These are phyloP conservation scores for Diplotaxis tenuifolia DNA, from an alignment of 345 rosid genomes.

Conservation along the genomic window DNA sequence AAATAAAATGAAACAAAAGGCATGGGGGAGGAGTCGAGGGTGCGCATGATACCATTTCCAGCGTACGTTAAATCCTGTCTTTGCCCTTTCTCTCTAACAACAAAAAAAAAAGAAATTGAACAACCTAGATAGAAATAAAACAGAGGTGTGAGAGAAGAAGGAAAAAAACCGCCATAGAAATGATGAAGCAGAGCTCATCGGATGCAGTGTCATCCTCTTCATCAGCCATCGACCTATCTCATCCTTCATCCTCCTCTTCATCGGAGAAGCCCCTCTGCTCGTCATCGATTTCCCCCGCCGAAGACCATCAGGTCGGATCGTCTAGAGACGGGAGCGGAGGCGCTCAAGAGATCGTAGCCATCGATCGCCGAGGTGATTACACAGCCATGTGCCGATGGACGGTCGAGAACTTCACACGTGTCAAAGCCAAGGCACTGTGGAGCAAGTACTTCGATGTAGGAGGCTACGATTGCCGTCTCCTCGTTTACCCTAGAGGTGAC, in stretches of 20 bases:
- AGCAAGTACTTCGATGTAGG: slow-evolving; percentile 98
- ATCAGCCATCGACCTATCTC: neutral
- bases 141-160: neutral
- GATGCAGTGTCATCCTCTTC: neutral
- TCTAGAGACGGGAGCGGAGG: slow-evolving; percentile 74
- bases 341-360: slow-evolving; percentile 70
- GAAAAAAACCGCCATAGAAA: neutral
- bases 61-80: neutral
- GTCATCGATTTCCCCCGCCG: slow-evolving; percentile 53
- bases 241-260: slow-evolving; percentile 19
- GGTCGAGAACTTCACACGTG: slow-evolving; percentile 70
- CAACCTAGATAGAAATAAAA: neutral
- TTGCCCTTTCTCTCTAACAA: neutral
- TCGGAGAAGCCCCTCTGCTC: slow-evolving; percentile 44
- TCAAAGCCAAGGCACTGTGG: slow-evolving; percentile 90
- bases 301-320: slow-evolving; percentile 54
- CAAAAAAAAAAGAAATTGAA: neutral
- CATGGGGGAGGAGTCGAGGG: too few relatives aligned
- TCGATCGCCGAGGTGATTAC: slow-evolving; percentile 81
- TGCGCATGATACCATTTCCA: neutral
- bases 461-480: slow-evolving; percentile 91
- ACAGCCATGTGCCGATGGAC: slow-evolving; percentile 92
- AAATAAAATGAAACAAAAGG: too few relatives aligned
- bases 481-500: slow-evolving; percentile 95
- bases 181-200: neutral